Base-by-base conservation (phyloP, 2,329 filamentous ascomycete species). In the Catunica adiposa region DNA sequence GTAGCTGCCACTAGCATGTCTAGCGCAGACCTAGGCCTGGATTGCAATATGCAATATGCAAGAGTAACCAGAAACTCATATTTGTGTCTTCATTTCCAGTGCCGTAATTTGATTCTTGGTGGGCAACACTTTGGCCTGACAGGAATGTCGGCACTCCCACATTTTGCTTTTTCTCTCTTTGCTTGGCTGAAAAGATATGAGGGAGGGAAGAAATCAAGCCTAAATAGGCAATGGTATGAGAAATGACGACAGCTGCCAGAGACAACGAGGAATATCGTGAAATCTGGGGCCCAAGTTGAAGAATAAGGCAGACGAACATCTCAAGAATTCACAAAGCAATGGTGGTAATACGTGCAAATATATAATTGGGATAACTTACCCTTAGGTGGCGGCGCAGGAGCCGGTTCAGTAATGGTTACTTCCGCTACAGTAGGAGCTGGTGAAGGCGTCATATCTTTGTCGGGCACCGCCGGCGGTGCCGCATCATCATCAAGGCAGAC, bases 401-500 rank as follows among this genome's bases (percentile, higher is more conserved):
- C 53, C 15, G 31, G n/a, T 48, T 48, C 50, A 25, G 50, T 52
- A 38, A 52, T 40, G 7, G n/a, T 38, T 4, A 52, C 50, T 25
- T 52, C 31, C n/a, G 47, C 26, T 15, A 25, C 29, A 20, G 23
- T 31, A 15, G 46, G 53, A 7, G 52, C 8, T 8, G 26, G 31
- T 29, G 25, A 29, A 11, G 52, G 9, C 20, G 29, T 14, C 11
- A n/a, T 22, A 11, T 58, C 56, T 23, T 58, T 58, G 29, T 15
- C 40, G 14, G 57, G 57, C 11, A 56, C 54, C 11, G 51, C 37
- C 23, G 57, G 53, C 31, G 55, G 50, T 11, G 50, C 54, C 58
- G 69, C 66, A 37, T 81, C 78, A 64, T 80, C 81, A 65, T 80
- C 78, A 57, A 90, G 72, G 63, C 80, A 84, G 59, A 89, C 79